Evolutionary conservation across 2,329 filamentous ascomycete genomes (phyloP), one percentile per base, ranked within the genome.

Genomic region (Aspergillus ruber): DNA sequence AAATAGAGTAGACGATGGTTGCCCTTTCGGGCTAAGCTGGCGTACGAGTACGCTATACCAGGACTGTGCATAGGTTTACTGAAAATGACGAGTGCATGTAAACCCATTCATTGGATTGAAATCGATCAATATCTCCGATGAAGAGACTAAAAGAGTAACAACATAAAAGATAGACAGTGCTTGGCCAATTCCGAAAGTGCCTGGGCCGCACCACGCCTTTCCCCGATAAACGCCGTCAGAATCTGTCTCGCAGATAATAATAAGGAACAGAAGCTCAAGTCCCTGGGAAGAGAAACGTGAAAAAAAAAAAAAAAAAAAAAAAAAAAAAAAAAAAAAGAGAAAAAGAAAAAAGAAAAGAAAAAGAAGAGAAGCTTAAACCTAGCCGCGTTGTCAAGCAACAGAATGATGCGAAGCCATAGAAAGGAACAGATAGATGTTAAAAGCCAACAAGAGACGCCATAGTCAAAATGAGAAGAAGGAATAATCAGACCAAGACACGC

Each of bases 221-320:
- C 54, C 53, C 36, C 17, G 45, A 50, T 43, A 45, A 53, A 57
- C 56, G 57, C 54, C 56, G 49, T 18, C 48, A 36, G 42, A 36
- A 42, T 42, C 29, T 41, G 17, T 20, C 33, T 40, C 18, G 39
- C 45, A 52, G 36, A 35, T 29, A 50, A 40, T n/a, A 23, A 51
- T 43, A 21, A 25, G 46, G 47, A 35, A 9, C 33, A 35, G 5
- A 35, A 7, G 33, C 15, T 17, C 13, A 35, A 17, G 15, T 35
- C 13, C n/a, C 33, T 15, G 33, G 23, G 33, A 48, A 9, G 46
- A 45, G 10, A 10, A 29, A 29, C 4, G 10, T 29, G 10, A 12
- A 29, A 36, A 27, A 49, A 39, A 40, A 35, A 48, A 39, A 52
- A 21, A 39, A 49, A 48, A 40, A 35, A 48, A 39, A 52, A 21